Evolutionary conservation across 805 yeast genomes (phyloP), one percentile per base, ranked within the genome.

Genomic region (Helenozyma baotianmanensis): DNA sequence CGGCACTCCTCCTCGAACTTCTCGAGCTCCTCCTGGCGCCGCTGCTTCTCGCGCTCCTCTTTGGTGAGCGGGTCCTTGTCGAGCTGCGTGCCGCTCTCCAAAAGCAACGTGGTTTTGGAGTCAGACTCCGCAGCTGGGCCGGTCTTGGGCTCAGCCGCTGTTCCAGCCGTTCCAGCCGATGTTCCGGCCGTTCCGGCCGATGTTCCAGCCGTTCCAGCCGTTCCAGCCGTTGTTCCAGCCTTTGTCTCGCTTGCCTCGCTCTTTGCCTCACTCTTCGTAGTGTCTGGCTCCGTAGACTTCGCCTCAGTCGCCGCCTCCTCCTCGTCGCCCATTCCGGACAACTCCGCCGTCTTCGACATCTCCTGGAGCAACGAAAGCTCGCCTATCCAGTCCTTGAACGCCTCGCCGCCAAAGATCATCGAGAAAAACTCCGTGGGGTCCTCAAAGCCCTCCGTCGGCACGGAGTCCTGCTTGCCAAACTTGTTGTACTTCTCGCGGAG

Each of bases 341-440:
- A 53, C 37, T 66, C 72, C 2, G 72, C 72, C 6, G 67, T 52
- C 38, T 65, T 65, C 23, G 62, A 43, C 42, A 66, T 49, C 36
- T 65, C 71, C 44, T 58, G 65, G 24, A 66, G 40, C 33, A 66
- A 56, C 2, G 90, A 84, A 32, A 36, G 74, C 33, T 57, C 58
- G 14, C 60, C 61, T 18, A 53, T 57, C 61, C 60, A 81, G 30
- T 81, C 80, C 21, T 68, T 73, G 58, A 89, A 88, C 2, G 92
- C 94, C 36, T 83, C 95, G 30, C 96, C 96, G 27, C 96, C 96
- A 58, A 88, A 80, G 38, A 81, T 80, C 63, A 71, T 71, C 4
- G 80, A 68, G 53, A 80, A 81, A 47, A 79, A 78, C 50, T 80
- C 87, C 25, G 75, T 38, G 4, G 59, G 59, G 54, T 82, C 90